Evolutionary conservation across 108 stramenopile genomes (phyloP).

Genomic region (Mediolabrus comicus): DNA sequence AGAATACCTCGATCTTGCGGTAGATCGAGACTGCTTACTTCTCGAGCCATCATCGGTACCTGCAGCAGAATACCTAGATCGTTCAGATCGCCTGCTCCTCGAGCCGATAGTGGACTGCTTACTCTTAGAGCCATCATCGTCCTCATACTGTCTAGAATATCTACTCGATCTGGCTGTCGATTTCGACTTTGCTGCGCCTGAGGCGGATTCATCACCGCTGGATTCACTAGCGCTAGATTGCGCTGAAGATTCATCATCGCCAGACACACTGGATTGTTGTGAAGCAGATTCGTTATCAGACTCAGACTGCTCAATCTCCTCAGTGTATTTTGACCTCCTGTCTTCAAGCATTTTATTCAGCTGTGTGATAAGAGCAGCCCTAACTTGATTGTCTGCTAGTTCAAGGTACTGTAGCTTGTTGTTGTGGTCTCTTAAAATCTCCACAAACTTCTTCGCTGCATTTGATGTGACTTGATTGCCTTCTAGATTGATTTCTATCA

Average conservation of each 20-base stretch:
- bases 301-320: neutral
- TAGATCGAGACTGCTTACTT: neutral
- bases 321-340: neutral
- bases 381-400: neutral
- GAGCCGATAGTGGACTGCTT: neutral
- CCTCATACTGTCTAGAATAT: neutral
- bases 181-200: neutral
- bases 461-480: slow-evolving; percentile 4
- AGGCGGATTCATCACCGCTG: neutral
- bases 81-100: neutral
- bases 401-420: neutral
- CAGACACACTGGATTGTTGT: neutral
- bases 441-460: slow-evolving; percentile 1
- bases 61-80: neutral
- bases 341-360: neutral
- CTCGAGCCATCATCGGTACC: neutral
- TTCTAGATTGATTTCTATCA: slow-evolving; percentile 1
- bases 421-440: neutral
- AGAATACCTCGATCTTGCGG: neutral
- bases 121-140: neutral
- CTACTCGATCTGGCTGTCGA: neutral
- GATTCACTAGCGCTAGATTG: neutral
- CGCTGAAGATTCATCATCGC: no score
- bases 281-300: neutral
- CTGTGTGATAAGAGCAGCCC: neutral